Percentiles rank a stretch among this genome's conserved stretches.
Conservation (phyloP, 2,329 filamentous ascomycete species). For the Nannizzia gypsea region DNA sequence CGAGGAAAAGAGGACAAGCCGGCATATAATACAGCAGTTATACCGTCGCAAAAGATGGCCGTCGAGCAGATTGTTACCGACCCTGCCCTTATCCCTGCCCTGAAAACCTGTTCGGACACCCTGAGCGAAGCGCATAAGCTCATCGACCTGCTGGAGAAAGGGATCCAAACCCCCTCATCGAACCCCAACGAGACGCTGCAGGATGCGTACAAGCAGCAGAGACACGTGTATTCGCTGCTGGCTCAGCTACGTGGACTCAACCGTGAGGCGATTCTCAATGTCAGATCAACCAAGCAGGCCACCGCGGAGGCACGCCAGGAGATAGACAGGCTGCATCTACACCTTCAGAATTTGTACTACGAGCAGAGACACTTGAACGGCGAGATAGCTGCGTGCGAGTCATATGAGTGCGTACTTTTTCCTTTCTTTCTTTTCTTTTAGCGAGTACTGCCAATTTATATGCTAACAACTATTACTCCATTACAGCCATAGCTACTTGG, state of each 20-base stretch:
- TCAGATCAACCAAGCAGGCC: constrained; percentile 71
- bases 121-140: constrained; percentile 55
- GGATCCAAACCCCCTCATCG: constrained; percentile 31
- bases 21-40: background rate
- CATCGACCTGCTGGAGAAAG: constrained; percentile 35
- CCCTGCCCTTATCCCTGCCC: constrained; percentile 52
- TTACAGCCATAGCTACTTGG: constrained; percentile 68
- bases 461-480: constrained; percentile 6
- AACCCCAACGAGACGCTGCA: constrained; percentile 41
- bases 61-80: constrained; percentile 51
- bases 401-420: constrained; percentile 62
- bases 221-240: constrained; percentile 65
- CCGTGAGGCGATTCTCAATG: constrained; percentile 65
- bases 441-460: background rate
- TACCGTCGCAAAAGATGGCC: constrained; percentile 34
- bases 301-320: constrained; percentile 83
- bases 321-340: constrained; percentile 80
- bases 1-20: background rate
- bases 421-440: too few relatives aligned
- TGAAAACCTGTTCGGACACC: constrained; percentile 61
- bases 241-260: constrained; percentile 73
- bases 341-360: constrained; percentile 92
- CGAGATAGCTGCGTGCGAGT: constrained; percentile 82
- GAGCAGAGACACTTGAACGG: constrained; percentile 83
- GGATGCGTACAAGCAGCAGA: constrained; percentile 63